Conservation (phyloP, 768 basidiomycete species). For the Leucogyrophana mollusca region DNA sequence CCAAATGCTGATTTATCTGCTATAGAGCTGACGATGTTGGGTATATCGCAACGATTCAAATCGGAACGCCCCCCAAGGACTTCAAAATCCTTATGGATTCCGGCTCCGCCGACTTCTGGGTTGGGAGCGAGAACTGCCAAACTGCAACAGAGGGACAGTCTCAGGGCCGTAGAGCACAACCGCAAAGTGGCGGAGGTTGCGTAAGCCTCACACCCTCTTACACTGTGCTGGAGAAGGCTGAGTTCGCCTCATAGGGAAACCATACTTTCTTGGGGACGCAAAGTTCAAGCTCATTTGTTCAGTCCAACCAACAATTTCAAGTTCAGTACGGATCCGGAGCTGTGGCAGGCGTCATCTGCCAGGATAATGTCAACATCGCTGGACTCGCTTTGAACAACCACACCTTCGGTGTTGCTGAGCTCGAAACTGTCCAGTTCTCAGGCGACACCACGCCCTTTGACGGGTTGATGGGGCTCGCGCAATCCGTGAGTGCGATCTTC, state of each 20-base stretch:
- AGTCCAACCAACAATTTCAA: constrained; percentile 48
- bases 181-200: constrained; percentile 37
- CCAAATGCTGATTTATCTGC: constrained; percentile 2
- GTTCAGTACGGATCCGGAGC: constrained; percentile 70
- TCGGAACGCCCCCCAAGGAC: constrained; percentile 62
- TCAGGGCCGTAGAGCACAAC: too few species aligned
- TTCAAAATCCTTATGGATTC: constrained; percentile 68
- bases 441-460: constrained; percentile 51
- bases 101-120: constrained; percentile 70
- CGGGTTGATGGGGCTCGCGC: constrained; percentile 76
- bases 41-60: constrained; percentile 57
- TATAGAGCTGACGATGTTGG: constrained; percentile 50
- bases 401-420: constrained; percentile 63
- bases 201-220: constrained; percentile 27
- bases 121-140: constrained; percentile 53
- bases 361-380: constrained; percentile 63
- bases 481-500: constrained; percentile 48
- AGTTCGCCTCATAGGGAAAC: constrained; percentile 49
- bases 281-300: constrained; percentile 62
- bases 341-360: constrained; percentile 62
- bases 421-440: constrained; percentile 65
- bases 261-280: constrained; percentile 65
- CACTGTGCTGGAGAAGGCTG: too few species aligned
- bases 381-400: constrained; percentile 57
- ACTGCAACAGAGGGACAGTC: too few species aligned